A percentile compares a stretch with the other conserved stretches of the same genome.
phyloP scores from a whole-genome alignment of 306 rosid genomes.

The Betula pendula region DNA sequence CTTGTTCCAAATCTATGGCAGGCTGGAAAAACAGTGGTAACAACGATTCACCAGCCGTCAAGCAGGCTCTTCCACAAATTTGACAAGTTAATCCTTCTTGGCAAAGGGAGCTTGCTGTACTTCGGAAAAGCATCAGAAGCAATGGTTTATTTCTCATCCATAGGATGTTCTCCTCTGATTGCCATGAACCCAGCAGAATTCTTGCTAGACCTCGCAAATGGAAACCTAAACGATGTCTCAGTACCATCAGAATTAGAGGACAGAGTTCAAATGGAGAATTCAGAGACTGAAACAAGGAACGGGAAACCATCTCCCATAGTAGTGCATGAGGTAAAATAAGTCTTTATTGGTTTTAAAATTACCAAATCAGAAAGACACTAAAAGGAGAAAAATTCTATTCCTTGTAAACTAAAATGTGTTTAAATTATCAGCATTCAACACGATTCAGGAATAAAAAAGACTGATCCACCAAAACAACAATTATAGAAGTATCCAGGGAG shows the following conservation, averaged over 20 bases:
- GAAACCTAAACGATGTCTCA: constrained; percentile 81
- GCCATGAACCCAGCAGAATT: constrained; percentile 98
- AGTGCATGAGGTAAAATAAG: constrained; percentile 76
- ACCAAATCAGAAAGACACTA: neutral
- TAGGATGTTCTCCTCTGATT: constrained; percentile 87
- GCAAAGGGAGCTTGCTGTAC: constrained; percentile 91
- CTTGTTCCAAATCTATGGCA: constrained; percentile 32
- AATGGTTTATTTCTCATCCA: constrained; percentile 75
- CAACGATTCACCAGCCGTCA: constrained; percentile 97
- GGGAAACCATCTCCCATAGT: constrained; percentile 80
- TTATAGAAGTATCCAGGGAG: neutral
- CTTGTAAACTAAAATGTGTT: neutral
- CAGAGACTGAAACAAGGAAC: constrained; percentile 47
- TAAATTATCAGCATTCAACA: neutral
- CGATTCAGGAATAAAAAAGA: neutral
- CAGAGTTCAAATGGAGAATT: constrained; percentile 66
- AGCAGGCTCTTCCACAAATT: constrained; percentile 95
- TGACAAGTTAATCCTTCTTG: constrained; percentile 93
- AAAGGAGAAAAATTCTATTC: neutral
- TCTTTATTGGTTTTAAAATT: constrained; percentile 5
- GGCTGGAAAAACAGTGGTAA: constrained; percentile 96
- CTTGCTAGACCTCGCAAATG: constrained; percentile 92
- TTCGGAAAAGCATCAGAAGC: constrained; percentile 92
- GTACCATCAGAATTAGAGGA: constrained; percentile 92
- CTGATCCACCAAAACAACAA: neutral